Evolutionary conservation across 139 green algal genomes (phyloP), one percentile per base, ranked within the genome.

Genomic region (Chlorella sp.): DNA sequence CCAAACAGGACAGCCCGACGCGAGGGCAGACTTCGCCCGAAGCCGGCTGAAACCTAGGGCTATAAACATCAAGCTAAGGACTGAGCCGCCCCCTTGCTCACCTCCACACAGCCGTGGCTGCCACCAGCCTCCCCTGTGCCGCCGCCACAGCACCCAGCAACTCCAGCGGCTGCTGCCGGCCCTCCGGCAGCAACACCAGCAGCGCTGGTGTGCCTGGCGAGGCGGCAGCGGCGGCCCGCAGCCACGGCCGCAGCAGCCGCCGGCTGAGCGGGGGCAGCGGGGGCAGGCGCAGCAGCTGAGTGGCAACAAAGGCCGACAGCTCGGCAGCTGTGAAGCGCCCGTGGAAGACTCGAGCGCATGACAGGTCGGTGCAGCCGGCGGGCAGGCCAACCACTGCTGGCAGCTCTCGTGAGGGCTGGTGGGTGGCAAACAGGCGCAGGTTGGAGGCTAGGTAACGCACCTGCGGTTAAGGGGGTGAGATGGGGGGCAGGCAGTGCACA

Each of bases 381-480:
- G 84, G 84, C 37, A 88, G 18, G 68, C 84, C 84, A 81, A 88
- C 40, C 26, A 81, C 68, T 14, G 48, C 30, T 0, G 84, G 84
- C 28, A 88, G 64, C 61, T 88, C 84, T 26, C 42, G 37, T 1
- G 37, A 32, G 19, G 84, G 84, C 39, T 81, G 68, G 1, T 28
- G 84, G 7, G 22, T 39, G 37, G 22, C 28, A 39, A 88, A 88
- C 9, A 88, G 84, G 66, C 40, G 42, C 28, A 88, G 28, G 39
- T 81, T 68, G 28, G 84, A 88, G 39, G 66, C 39, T 30, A 88
- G 24, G 42, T 81, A 88, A 30, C 84, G 84, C 26, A 88, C 84
- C 84, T 88, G 84, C 68, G 36, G 77, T 4, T 9, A 19, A 28
- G 16, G 11, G 16, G 57, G n/a, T 68, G 60, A 19, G 7, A 85